Base-by-base conservation (phyloP, 768 basidiomycete species). In the Leucocoprinus birnbaumii region DNA sequence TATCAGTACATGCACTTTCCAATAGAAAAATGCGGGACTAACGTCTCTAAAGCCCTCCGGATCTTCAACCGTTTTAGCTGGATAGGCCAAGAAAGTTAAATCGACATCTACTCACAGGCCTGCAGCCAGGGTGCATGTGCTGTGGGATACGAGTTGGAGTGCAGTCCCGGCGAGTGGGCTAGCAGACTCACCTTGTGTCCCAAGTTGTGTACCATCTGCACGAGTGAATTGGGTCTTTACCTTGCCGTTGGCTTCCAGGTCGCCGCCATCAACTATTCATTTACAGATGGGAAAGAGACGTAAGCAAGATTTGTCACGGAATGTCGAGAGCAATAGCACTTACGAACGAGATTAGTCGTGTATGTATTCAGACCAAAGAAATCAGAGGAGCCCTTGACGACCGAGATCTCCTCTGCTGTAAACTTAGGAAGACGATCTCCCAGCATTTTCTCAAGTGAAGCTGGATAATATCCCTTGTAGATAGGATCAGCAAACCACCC, bases 281-380 rank as follows among this genome's bases (percentile, higher is more conserved):
- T n/a, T n/a, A n/a, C n/a, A 31, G 11, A 31, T 5, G 31, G 11
- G 31, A 31, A 31, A 11, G 31, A 31, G 31, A 31, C 5, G 31
- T 5, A 31, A 31, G 31, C 5, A 5, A 31, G 31, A 31, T 31
- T n/a, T n/a, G n/a, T n/a, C n/a, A n/a, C n/a, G n/a, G n/a, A n/a
- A n/a, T n/a, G n/a, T n/a, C n/a, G n/a, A n/a, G n/a, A n/a, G n/a
- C n/a, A n/a, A n/a, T n/a, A n/a, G n/a, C n/a, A 67, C 80, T 67
- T 57, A 84, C 84, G 71, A 64, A 78, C 75, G 44, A 86, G 68
- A 51, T 83, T 80, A 9, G 77, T 83, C 6, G 84, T 82, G 61
- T 87, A 86, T 1, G 83, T 83, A 64, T 86, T 86, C 68, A 85
- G 71, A 5, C 85, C 85, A 60, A 84, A 83, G 69, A 86, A 87